phyloP scores from a whole-genome alignment of 192 early-diverging fungal genomes.

The Radiomyces spectabilis region DNA sequence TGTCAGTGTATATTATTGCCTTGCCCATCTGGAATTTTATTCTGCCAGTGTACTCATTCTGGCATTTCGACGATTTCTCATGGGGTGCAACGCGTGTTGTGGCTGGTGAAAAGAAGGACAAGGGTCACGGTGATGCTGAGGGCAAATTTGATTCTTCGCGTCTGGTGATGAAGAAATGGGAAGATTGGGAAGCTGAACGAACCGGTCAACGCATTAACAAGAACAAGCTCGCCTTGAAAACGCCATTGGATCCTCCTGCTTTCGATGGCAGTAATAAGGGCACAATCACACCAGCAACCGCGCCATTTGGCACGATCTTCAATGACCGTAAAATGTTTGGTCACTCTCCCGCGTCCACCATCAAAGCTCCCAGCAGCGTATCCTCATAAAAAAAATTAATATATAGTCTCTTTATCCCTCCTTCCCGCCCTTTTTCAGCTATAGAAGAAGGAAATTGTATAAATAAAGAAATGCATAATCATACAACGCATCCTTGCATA shows the following conservation, averaged over 20 bases:
- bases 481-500: too few species aligned
- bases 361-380: too few species aligned
- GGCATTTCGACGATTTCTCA: conserved; percentile 91
- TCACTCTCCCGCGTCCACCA: not conserved
- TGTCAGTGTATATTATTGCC: conserved; percentile 68
- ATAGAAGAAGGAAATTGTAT: too few species aligned
- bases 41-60: conserved; percentile 86
- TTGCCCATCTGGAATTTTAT: conserved; percentile 94
- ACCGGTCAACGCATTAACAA: conserved; percentile 18
- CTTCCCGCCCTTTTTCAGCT: too few species aligned
- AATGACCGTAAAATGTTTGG: conserved; percentile 7
- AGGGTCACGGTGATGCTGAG: conserved; percentile 59
- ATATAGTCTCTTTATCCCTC: too few species aligned
- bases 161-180: conserved; percentile 47
- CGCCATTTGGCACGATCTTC: not conserved
- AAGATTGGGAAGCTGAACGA: conserved; percentile 50
- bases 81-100: conserved; percentile 79
- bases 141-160: conserved; percentile 67
- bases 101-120: conserved; percentile 57
- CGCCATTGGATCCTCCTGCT: conserved; percentile 4
- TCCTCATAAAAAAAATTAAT: too few species aligned
- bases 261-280: conserved; percentile 1
- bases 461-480: too few species aligned
- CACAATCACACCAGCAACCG: not conserved
- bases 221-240: not conserved